Base-by-base conservation (phyloP, 106 monocot genomes). In the Dendrobium officinale region DNA sequence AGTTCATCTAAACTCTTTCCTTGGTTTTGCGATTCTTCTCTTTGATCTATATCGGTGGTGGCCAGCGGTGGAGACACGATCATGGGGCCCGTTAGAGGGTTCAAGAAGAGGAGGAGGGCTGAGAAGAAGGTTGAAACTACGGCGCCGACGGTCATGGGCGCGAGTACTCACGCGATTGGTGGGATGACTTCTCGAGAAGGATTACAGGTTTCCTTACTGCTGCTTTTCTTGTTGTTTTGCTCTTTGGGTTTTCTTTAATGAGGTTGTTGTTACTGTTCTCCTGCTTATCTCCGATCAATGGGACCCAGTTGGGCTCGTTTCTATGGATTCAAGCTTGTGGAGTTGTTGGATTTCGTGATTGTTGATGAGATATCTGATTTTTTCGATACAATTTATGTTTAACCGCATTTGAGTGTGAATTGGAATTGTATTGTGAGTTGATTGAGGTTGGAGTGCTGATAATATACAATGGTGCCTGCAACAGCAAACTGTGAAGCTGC, bases 151-250 rank as follows among this genome's bases (percentile, higher is more conserved):
- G 72, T 72, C 40, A 24, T 31, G n/a, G 40, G 17, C 74, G 17
- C 74, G 29, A 40, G 19, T 20, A 76, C 42, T 42, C 81, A 13
- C 72, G 81, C 42, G 81, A 81, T 75, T 81, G 81, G 81, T 81
- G 81, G 81, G 81, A 81, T 43, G 74, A 81, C 47, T 81, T 81
- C 81, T 81, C 81, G 56, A 58, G 56, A 43, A 81, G 81, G 42
- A 81, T 81, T 56, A 24, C 73, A 81, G 81, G 81, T 81, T 73
- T 26, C 76, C 13, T 27, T 54, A 2, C 19, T 42, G 6, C 33
- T 72, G 6, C 33, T 72, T 27, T 16, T 72, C 26, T 19, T 73
- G 6, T 72, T 54, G 40, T 31, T 59, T 42, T 40, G 27, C 51
- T 72, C n/a, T 6, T 51, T 72, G 48, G 70, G 76, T 51, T 76